Evolutionary conservation across 129 eudicot species (phyloP).

Genomic region (Saussurea involucrata): DNA sequence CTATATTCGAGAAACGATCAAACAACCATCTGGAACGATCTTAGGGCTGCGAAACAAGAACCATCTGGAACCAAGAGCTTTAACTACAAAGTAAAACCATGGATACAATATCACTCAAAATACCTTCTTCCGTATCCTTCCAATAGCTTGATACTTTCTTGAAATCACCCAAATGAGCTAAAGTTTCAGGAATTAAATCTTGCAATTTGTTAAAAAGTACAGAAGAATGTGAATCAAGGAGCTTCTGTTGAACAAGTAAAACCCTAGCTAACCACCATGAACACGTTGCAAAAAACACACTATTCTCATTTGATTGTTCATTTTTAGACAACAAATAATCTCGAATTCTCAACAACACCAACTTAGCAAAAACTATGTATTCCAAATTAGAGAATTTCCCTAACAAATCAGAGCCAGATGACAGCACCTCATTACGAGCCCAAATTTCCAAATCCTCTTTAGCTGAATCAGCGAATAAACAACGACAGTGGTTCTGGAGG

Average conservation of each 20-base stretch:
- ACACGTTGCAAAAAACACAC: slow-evolving; percentile 24
- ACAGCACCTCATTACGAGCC: slow-evolving; percentile 75
- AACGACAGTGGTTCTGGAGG: slow-evolving; percentile 58
- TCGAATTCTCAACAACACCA: slow-evolving; percentile 45
- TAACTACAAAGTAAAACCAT: too few species aligned
- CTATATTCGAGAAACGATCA: too few species aligned
- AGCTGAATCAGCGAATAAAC: slow-evolving; percentile 16
- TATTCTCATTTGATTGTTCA: slow-evolving; percentile 27
- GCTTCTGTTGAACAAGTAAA: slow-evolving; percentile 60
- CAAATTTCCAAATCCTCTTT: slow-evolving; percentile 56
- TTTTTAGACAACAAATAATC: slow-evolving; percentile 27
- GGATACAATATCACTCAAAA: slow-evolving; percentile 46
- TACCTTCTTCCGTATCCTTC: slow-evolving; percentile 45
- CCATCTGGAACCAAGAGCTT: too few species aligned
- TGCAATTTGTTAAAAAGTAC: slow-evolving; percentile 55
- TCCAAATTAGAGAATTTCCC: slow-evolving; percentile 76
- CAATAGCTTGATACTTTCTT: slow-evolving; percentile 56
- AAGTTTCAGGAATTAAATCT: slow-evolving; percentile 51
- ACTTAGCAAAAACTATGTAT: slow-evolving; percentile 70
- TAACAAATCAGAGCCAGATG: slow-evolving; percentile 71
- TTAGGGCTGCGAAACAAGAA: too few species aligned
- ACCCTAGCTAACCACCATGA: slow-evolving; percentile 94
- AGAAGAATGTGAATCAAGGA: slow-evolving; percentile 75
- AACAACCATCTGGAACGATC: too few species aligned
- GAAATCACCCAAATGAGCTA: slow-evolving; percentile 43